Conservation (phyloP, 768 basidiomycete species). For the Hemileccinum rubropunctum region DNA sequence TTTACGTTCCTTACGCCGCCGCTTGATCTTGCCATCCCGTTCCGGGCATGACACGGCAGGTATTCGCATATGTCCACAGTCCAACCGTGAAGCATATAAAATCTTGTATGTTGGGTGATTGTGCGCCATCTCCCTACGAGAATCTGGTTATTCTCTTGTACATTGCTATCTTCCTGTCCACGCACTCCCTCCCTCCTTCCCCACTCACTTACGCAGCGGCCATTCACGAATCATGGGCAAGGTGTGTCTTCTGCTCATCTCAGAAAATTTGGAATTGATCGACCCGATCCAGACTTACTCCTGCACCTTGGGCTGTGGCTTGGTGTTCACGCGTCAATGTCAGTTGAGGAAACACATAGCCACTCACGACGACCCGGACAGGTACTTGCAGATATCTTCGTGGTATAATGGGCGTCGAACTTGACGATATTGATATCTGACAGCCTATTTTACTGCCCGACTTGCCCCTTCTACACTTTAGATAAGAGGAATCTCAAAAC, state of each 20-base stretch:
- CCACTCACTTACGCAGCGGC: no score
- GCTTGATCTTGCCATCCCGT: not conserved
- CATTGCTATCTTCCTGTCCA: not conserved
- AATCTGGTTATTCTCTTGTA: no score
- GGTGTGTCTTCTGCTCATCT: no score
- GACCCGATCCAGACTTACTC: not conserved
- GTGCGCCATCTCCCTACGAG: not conserved
- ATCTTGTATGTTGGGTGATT: no score
- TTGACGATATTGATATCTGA: not conserved
- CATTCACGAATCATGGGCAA: no score
- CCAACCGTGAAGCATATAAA: not conserved
- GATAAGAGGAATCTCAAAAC: conserved; percentile 5
- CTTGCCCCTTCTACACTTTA: no score
- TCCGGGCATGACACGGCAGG: not conserved
- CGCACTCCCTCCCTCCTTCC: no score
- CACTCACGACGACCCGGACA: not conserved
- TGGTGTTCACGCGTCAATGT: not conserved
- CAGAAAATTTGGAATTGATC: no score
- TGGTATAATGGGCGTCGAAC: not conserved
- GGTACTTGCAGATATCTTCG: not conserved
- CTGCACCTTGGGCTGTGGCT: not conserved
- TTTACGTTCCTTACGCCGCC: no score
- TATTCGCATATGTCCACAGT: not conserved
- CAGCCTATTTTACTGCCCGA: conserved; percentile 9
- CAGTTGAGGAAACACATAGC: not conserved